These are phyloP conservation scores for Schoenoplectus triqueter DNA, from an alignment of 202 grass and related monocot species.

Conservation along the genomic window DNA sequence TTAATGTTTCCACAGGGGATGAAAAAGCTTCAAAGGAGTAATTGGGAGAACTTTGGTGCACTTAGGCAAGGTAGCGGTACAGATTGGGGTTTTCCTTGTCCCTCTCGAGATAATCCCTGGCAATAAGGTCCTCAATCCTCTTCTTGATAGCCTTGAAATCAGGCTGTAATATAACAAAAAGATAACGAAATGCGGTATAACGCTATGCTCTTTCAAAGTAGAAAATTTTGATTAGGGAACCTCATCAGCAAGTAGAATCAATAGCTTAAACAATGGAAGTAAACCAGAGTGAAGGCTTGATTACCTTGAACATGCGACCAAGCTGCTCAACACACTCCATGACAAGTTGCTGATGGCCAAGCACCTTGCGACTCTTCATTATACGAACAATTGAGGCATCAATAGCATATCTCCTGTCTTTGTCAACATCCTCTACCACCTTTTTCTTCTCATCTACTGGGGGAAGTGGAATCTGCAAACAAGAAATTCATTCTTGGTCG, in stretches of 20 bases:
- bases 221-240: not conserved
- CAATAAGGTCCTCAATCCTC: conserved; percentile 85
- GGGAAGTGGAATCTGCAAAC: conserved; percentile 76
- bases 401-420: conserved; percentile 93
- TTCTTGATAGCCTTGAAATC: conserved; percentile 99
- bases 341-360: conserved; percentile 49
- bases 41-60: not conserved
- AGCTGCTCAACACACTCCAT: conserved; percentile 94
- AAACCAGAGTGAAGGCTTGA: not conserved
- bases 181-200: not conserved
- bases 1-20: not conserved
- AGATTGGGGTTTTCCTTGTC: not conserved
- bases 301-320: conserved; percentile 86
- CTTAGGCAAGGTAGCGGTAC: not conserved
- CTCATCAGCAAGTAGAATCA: not conserved
- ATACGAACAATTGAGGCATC: conserved; percentile 20
- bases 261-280: not conserved
- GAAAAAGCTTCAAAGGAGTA: not conserved
- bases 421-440: conserved; percentile 97
- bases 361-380: no score
- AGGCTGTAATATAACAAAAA: conserved; percentile 51
- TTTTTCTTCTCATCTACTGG: conserved; percentile 99
- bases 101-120: conserved; percentile 25
- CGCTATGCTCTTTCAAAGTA: not conserved
- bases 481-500: conserved; percentile 29